phyloP scores from a whole-genome alignment of 2,329 filamentous ascomycete species.

The Cercospora janseana region DNA sequence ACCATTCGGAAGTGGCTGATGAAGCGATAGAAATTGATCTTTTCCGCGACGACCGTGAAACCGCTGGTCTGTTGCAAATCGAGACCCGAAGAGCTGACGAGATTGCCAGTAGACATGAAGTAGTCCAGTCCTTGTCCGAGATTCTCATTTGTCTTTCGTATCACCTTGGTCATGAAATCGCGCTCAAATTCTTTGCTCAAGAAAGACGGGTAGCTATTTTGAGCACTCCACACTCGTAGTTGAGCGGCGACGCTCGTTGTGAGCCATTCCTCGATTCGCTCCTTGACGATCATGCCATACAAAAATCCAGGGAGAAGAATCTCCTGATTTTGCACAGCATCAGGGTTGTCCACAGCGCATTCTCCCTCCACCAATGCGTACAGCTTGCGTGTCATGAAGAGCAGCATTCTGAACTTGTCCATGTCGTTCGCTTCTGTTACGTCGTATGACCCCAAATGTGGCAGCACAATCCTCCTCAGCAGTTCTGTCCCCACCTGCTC shows the following conservation, averaged over 20 bases:
- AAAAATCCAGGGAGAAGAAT: constrained; percentile 89
- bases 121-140: constrained; percentile 86
- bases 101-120: constrained; percentile 92
- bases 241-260: constrained; percentile 52
- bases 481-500: constrained; percentile 91
- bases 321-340: constrained; percentile 95
- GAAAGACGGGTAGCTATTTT: constrained; percentile 59
- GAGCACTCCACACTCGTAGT: constrained; percentile 53
- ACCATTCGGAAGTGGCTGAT: constrained; percentile 99
- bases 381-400: constrained; percentile 95
- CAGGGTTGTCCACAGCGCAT: constrained; percentile 90
- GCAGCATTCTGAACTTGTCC: constrained; percentile 89
- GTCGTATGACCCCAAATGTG: constrained; percentile 82
- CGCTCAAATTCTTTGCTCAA: constrained; percentile 72
- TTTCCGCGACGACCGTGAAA: constrained; percentile 95
- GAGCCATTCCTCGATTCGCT: constrained; percentile 87
- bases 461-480: constrained; percentile 81
- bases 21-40: constrained; percentile 98
- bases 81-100: constrained; percentile 84
- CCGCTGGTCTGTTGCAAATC: constrained; percentile 93
- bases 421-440: constrained; percentile 80
- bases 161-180: constrained; percentile 75
- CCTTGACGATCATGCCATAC: constrained; percentile 94
- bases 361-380: constrained; percentile 91
- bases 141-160: constrained; percentile 81